Conservation (phyloP, 768 basidiomycete species). For the Psilocybe tampanensis region DNA sequence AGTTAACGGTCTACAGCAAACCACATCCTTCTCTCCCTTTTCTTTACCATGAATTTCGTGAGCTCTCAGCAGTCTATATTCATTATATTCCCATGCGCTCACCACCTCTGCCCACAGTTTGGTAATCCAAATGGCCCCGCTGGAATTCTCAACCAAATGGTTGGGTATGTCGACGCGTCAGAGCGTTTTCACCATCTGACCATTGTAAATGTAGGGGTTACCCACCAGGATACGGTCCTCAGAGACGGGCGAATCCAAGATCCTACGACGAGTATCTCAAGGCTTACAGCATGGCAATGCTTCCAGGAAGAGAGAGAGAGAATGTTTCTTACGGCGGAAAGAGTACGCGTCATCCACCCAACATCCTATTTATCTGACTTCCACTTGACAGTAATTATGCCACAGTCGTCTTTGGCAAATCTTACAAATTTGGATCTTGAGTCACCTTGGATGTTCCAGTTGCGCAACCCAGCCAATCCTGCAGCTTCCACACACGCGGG, state of each 20-base stretch:
- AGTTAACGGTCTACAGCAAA: conserved; percentile 2
- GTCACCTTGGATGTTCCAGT: conserved; percentile 94
- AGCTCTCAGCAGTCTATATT: no score
- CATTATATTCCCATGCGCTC: no score
- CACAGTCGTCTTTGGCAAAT: conserved; percentile 89
- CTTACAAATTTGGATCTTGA: conserved; percentile 88
- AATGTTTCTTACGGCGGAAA: conserved; percentile 98
- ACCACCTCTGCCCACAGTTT: no score
- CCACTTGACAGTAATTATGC: conserved; percentile 83
- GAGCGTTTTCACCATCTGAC: conserved; percentile 6
- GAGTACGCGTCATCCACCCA: conserved; percentile 51
- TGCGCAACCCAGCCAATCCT: conserved; percentile 86
- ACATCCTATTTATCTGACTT: conserved; percentile 9
- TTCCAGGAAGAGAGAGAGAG: conserved; percentile 81
- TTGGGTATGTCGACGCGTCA: conserved; percentile 45
- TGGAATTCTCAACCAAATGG: conserved; percentile 66
- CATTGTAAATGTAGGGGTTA: conserved; percentile 46
- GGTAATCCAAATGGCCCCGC: conserved; percentile 55
- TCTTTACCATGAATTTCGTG: conserved; percentile 47
- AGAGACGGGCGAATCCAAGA: conserved; percentile 60
- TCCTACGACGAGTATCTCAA: conserved; percentile 92
- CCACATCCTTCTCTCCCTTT: conserved; percentile 8
- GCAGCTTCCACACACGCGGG: conserved; percentile 92
- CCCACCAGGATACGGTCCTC: conserved; percentile 48
- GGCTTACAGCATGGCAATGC: conserved; percentile 95